Evolutionary conservation across 2,329 filamentous ascomycete genomes (phyloP), one percentile per base, ranked within the genome.

Genomic region (Erysiphe neolycopersici): DNA sequence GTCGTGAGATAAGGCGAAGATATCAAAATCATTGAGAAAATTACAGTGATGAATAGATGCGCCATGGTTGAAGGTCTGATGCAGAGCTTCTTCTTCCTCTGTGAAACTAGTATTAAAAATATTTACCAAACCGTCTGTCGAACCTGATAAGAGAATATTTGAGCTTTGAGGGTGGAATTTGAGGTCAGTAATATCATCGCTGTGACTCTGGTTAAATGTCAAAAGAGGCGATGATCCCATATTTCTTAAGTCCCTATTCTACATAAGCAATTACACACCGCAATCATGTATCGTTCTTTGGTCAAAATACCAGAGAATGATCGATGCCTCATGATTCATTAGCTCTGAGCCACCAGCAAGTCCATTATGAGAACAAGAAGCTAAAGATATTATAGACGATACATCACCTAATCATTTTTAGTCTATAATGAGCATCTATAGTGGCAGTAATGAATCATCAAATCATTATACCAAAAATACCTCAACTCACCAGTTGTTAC

Each of bases 101-200:
- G 64, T 60, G 46, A 80, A 67, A 41, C 67, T 65, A 16, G 71
- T 77, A 60, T 89, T 76, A 59, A 78, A 81, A 39, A 87, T 63
- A 54, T 79, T 84, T 52, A 87, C 68, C 1, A 87, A 68, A 6
- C 79, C 79, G 58, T 89, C 81, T 13, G 79, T 87, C 33, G 78
- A 82, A 38, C 78, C 79, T 1, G 79, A 82, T 11, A 87, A 64
- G 5, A 87, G 67, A 14, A 79, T 62, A 38, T 68, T 64, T 0
- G 69, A 64, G 41, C 69, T 62, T 2, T 59, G 61, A 0, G 75
- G 73, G 57, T 80, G 74, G 52, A 75, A 73, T 53, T 66, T 63
- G 1, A 76, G 59, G 64, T 73, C 68, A 31, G 73, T 78, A 41
- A 78, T 62, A 56, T 79, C 74, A 57, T 79, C 75, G 51, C 69